A percentile compares a stretch with the other conserved stretches of the same genome.
Conservation (phyloP, 768 basidiomycete species). For the Suillus occidentalis region DNA sequence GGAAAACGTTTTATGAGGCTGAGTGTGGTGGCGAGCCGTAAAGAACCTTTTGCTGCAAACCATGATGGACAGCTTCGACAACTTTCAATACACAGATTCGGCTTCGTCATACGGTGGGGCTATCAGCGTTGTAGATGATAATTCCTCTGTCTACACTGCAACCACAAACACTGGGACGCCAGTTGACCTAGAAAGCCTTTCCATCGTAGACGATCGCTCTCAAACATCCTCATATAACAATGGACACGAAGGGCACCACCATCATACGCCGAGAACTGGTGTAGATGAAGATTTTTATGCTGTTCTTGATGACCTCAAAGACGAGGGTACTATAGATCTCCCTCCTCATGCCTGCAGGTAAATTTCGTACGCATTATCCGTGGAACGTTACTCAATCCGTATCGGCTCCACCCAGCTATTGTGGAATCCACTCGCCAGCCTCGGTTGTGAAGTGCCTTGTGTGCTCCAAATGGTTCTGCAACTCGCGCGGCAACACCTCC, state of each 20-base stretch:
- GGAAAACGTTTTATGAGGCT: neutral
- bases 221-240: slow-evolving; percentile 35
- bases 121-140: slow-evolving; percentile 74
- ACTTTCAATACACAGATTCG: slow-evolving; percentile 76
- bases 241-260: slow-evolving; percentile 34
- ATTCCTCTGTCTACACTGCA: slow-evolving; percentile 76
- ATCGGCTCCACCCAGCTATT: slow-evolving; percentile 62
- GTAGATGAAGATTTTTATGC: slow-evolving; percentile 88
- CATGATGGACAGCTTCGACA: slow-evolving; percentile 79
- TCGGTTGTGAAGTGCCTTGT: slow-evolving; percentile 95
- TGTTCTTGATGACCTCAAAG: slow-evolving; percentile 86
- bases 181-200: slow-evolving; percentile 67
- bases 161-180: slow-evolving; percentile 58
- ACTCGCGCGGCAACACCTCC: slow-evolving; percentile 95
- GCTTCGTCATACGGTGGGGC: slow-evolving; percentile 75
- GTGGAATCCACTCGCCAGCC: slow-evolving; percentile 96
- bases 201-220: slow-evolving; percentile 64
- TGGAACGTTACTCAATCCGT: slow-evolving; percentile 10
- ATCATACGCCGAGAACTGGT: slow-evolving; percentile 30
- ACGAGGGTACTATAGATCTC: slow-evolving; percentile 73
- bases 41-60: slow-evolving; percentile 15
- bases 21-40: neutral
- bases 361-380: slow-evolving; percentile 22
- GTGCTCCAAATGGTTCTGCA: slow-evolving; percentile 98
- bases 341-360: slow-evolving; percentile 97